These are phyloP conservation scores for Murraya koenigii DNA, from an alignment of 345 rosid species.

Conservation along the genomic window DNA sequence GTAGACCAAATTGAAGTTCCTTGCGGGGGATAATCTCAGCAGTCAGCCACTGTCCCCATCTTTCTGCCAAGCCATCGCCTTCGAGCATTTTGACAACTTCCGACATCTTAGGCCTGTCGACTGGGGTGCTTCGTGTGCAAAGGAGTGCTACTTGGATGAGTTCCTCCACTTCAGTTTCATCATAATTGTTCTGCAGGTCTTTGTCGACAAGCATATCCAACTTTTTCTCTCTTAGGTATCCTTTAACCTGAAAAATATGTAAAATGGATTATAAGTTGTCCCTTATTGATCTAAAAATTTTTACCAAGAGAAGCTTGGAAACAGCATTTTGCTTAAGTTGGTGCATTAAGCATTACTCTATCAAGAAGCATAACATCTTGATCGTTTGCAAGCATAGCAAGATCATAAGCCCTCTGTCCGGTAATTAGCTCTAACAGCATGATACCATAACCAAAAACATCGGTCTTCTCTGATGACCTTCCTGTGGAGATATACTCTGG, in stretches of 20 bases:
- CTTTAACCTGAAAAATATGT: constrained; percentile 5
- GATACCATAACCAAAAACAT: constrained; percentile 27
- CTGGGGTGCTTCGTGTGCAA: constrained; percentile 11
- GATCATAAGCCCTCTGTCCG: constrained; percentile 25
- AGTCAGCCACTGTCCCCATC: constrained; percentile 14
- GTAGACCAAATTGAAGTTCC: constrained; percentile 23
- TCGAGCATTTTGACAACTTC: constrained; percentile 21
- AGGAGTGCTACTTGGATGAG: constrained; percentile 20
- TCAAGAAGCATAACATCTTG: constrained; percentile 27
- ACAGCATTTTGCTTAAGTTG: neutral
- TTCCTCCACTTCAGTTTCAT: constrained; percentile 14
- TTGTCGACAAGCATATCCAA: constrained; percentile 13
- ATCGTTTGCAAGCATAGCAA: constrained; percentile 18
- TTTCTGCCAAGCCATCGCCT: constrained; percentile 19
- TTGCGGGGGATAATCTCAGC: constrained; percentile 21
- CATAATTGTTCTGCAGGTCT: constrained; percentile 9
- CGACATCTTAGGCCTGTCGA: constrained; percentile 15
- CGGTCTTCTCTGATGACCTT: constrained; percentile 24
- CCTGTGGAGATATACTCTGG: constrained; percentile 24
- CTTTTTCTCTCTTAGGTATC: neutral
- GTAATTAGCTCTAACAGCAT: constrained; percentile 26
- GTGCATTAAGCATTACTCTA: constrained; percentile 6
- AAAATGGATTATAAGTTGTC: neutral
- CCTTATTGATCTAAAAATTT: neutral
- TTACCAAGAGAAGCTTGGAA: neutral